These are phyloP conservation scores for Pistacia integerrima DNA, from an alignment of 345 rosid species.

Conservation along the genomic window DNA sequence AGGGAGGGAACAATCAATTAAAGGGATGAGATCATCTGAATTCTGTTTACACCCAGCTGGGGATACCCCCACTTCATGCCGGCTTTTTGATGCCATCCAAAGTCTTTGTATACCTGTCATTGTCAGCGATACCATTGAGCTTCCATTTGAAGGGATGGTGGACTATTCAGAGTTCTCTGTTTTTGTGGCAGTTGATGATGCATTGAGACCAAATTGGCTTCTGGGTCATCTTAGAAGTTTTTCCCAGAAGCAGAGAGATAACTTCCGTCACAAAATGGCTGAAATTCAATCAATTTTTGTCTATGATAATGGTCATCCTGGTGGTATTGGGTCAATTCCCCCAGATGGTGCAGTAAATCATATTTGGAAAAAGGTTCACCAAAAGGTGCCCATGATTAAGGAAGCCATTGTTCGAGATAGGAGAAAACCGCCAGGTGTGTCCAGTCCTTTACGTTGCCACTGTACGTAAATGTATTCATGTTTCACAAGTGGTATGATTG, in stretches of 20 bases:
- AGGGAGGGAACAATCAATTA: slow-evolving; percentile 83
- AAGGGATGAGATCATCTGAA: slow-evolving; percentile 88
- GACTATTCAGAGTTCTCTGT: slow-evolving; percentile 80
- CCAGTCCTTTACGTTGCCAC: slow-evolving; percentile 77
- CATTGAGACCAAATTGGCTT: slow-evolving; percentile 76
- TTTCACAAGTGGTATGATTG: background rate
- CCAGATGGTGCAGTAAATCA: slow-evolving; percentile 82
- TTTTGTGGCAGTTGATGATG: slow-evolving; percentile 69
- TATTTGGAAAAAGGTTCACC: slow-evolving; percentile 79
- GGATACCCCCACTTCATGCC: slow-evolving; percentile 95
- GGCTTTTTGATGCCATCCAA: slow-evolving; percentile 93
- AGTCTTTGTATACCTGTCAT: slow-evolving; percentile 94
- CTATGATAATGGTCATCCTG: slow-evolving; percentile 62
- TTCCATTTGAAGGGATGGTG: slow-evolving; percentile 85
- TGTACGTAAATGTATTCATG: slow-evolving; percentile 51
- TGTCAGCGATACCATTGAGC: slow-evolving; percentile 84
- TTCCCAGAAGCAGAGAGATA: slow-evolving; percentile 51
- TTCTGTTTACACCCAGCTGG: slow-evolving; percentile 99
- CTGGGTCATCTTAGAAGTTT: slow-evolving; percentile 56
- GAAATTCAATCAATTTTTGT: slow-evolving; percentile 60
- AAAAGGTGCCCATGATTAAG: slow-evolving; percentile 72
- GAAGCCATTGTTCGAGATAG: slow-evolving; percentile 71
- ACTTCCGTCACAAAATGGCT: slow-evolving; percentile 57
- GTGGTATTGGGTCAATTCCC: slow-evolving; percentile 73
- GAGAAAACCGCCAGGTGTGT: slow-evolving; percentile 71